phyloP scores from a whole-genome alignment of 2,329 filamentous ascomycete species.

The Arthrobotrys conoides region DNA sequence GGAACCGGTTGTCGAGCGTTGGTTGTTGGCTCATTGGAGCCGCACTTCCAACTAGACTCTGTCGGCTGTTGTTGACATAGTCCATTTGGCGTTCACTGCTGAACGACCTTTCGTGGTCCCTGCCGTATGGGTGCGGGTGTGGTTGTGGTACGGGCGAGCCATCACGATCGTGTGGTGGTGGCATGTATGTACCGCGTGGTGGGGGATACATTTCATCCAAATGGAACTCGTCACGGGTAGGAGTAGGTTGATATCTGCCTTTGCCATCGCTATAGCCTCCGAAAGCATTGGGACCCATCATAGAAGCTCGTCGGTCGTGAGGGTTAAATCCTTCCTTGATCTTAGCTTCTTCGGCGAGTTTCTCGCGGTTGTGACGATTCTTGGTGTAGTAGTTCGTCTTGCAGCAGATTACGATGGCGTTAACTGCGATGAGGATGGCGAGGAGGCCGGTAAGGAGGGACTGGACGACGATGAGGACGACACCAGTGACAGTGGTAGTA shows the following conservation, averaged over 20 bases:
- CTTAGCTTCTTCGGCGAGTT: slow-evolving; percentile 67
- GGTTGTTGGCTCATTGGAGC: slow-evolving; percentile 38
- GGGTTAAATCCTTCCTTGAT: slow-evolving; percentile 81
- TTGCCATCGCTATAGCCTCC: slow-evolving; percentile 62
- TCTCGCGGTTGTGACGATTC: slow-evolving; percentile 90
- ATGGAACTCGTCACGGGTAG: slow-evolving; percentile 62
- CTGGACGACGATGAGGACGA: slow-evolving; percentile 87
- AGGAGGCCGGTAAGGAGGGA: slow-evolving; percentile 84
- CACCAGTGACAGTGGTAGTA: slow-evolving; percentile 85
- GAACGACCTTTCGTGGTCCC: slow-evolving; percentile 46
- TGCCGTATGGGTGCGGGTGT: slow-evolving; percentile 11
- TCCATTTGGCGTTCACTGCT: slow-evolving; percentile 49
- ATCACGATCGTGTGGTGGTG: slow-evolving; percentile 57
- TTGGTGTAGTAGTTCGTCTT: slow-evolving; percentile 91
- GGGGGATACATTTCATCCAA: slow-evolving; percentile 57
- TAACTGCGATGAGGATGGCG: slow-evolving; percentile 88
- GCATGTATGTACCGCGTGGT: slow-evolving; percentile 47
- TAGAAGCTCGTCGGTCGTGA: slow-evolving; percentile 86
- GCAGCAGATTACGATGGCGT: slow-evolving; percentile 85
- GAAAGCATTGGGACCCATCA: slow-evolving; percentile 76
- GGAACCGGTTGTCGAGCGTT: slow-evolving; percentile 42
- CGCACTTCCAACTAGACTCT: slow-evolving; percentile 51
- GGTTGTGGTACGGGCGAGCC: slow-evolving; percentile 45
- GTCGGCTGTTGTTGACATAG: slow-evolving; percentile 46
- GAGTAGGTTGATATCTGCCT: slow-evolving; percentile 63